phyloP scores from a whole-genome alignment of 1,139 yeast species.

The Yamadazyma dendronema region DNA sequence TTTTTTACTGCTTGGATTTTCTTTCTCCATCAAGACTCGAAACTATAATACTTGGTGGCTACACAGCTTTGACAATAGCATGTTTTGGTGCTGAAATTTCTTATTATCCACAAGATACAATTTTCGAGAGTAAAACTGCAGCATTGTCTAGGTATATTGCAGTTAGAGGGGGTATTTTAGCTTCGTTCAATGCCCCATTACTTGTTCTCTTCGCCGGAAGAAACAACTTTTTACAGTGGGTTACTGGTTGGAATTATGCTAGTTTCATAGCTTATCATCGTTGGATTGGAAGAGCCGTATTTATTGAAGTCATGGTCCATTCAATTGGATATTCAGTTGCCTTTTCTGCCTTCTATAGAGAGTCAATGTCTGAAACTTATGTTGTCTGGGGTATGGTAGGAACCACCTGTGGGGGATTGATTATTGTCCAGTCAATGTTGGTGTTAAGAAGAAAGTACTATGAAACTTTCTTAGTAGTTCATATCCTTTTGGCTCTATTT shows the following conservation, averaged over 20 bases:
- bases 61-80: slow-evolving; percentile 44
- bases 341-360: slow-evolving; percentile 13
- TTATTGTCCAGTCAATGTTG: slow-evolving; percentile 37
- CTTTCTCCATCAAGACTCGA: slow-evolving; percentile 32
- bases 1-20: slow-evolving; percentile 20
- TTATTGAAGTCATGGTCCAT: slow-evolving; percentile 29
- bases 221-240: slow-evolving; percentile 42
- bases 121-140: slow-evolving; percentile 14
- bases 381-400: slow-evolving; percentile 33
- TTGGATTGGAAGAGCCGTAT: slow-evolving; percentile 36
- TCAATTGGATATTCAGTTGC: slow-evolving; percentile 38
- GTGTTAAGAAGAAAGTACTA: slow-evolving; percentile 42
- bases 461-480: slow-evolving; percentile 41
- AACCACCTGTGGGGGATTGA: slow-evolving; percentile 26
- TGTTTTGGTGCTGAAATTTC: slow-evolving; percentile 25
- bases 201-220: slow-evolving; percentile 43
- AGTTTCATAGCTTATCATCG: slow-evolving; percentile 37
- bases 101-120: slow-evolving; percentile 24
- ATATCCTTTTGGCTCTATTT: slow-evolving; percentile 39
- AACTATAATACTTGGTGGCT: slow-evolving; percentile 29
- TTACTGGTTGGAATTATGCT: slow-evolving; percentile 38
- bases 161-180: slow-evolving; percentile 35
- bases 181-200: slow-evolving; percentile 31
- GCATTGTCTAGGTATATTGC: slow-evolving; percentile 30
- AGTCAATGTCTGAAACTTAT: slow-evolving; percentile 19